Conservation (phyloP, 148 eudicot species). For the Camellia japonica region DNA sequence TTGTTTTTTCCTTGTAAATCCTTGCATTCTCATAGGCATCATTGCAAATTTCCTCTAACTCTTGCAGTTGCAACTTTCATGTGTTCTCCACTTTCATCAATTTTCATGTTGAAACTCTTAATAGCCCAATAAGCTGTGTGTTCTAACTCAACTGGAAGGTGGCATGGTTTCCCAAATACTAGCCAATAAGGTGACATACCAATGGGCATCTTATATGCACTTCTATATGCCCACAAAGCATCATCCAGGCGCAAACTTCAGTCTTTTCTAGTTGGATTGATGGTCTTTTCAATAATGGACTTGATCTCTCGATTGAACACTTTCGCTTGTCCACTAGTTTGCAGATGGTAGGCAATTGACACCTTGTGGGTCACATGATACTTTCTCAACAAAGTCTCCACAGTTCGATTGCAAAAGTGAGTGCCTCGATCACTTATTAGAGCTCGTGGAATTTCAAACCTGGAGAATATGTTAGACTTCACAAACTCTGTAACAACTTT, state of each 20-base stretch:
- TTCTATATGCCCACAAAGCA: constrained; percentile 8
- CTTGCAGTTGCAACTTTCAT: background rate
- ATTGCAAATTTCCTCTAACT: background rate
- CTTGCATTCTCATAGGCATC: background rate
- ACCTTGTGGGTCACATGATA: background rate
- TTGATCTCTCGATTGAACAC: background rate
- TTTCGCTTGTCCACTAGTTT: background rate
- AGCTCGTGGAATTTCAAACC: background rate
- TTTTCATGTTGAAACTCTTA: background rate
- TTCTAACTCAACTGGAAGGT: background rate
- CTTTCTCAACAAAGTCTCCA: background rate
- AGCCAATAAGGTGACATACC: background rate
- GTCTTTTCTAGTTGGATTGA: background rate
- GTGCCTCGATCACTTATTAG: background rate
- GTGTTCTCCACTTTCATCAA: background rate
- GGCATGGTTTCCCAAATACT: background rate
- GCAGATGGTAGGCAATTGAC: background rate
- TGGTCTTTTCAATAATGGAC: background rate
- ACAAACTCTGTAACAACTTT: background rate
- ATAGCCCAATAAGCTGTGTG: background rate
- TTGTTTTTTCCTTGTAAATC: too few species aligned
- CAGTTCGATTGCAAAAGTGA: background rate
- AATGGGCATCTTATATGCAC: background rate
- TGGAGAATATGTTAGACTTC: background rate
- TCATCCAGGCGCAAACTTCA: background rate